Conservation (phyloP, 352 stramenopile species). For the Pythium oligandrum region DNA sequence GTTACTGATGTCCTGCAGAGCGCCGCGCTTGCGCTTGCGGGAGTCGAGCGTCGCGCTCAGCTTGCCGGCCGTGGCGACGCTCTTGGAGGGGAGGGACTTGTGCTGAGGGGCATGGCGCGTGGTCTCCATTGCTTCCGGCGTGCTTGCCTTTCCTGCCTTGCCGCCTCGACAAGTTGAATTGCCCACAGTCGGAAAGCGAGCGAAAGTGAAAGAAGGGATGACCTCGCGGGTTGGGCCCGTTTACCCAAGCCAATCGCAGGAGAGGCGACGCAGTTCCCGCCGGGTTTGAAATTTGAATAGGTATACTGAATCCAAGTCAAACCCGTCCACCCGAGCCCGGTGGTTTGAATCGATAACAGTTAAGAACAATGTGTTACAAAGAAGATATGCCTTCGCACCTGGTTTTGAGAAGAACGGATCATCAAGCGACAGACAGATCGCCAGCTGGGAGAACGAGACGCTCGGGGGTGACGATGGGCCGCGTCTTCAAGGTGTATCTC, state of each 20-base stretch:
- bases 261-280: slow-evolving; percentile 17
- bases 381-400: no score
- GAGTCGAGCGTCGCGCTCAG: slow-evolving; percentile 12
- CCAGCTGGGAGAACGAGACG: slow-evolving; percentile 1
- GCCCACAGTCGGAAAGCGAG: slow-evolving; percentile 16
- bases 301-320: slow-evolving; percentile 33
- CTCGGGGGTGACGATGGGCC: slow-evolving; percentile 36
- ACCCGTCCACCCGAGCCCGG: not conserved
- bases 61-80: not conserved
- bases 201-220: slow-evolving; percentile 26
- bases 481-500: slow-evolving; percentile 89
- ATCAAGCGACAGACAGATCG: slow-evolving; percentile 17
- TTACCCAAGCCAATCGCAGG: not conserved
- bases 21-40: slow-evolving; percentile 73
- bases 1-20: slow-evolving; percentile 83
- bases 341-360: not conserved
- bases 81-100: slow-evolving; percentile 1
- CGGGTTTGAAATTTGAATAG: slow-evolving; percentile 32
- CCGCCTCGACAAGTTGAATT: no score
- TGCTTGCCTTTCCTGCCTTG: no score
- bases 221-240: slow-evolving; percentile 2
- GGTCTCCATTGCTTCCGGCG: slow-evolving; percentile 3
- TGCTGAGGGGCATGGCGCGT: not conserved
- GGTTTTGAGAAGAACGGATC: slow-evolving; percentile 1
- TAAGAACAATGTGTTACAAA: not conserved